Base-by-base conservation (phyloP, 805 yeast species). In the Candida maesae region DNA sequence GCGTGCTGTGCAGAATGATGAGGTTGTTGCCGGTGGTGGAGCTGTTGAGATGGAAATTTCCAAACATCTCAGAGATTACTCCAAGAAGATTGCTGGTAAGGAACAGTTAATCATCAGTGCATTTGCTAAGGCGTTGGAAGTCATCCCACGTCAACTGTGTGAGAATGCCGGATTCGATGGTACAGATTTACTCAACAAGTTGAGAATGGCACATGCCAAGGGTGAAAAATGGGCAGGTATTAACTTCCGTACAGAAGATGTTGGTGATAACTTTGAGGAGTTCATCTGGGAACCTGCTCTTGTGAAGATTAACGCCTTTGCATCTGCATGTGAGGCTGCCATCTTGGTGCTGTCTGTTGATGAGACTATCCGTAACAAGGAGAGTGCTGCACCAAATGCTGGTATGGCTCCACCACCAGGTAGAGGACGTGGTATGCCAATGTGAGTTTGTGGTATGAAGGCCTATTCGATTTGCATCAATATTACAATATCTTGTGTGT, bases 91-190 rank as follows among this genome's bases (percentile, higher is more conserved):
- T 54, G 88, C 96, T 17, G 99, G 99, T 30, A 91, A 93, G 65
- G 96, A 91, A 66, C 99, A 93, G 68, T 70, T 93, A 47, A 81
- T 93, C 44, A 84, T 93, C 43, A 81, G 82, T 44, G 96, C 96
- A 7, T 93, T 80, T 66, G 99, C 99, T 18, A 84, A 84, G 52
- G 95, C 98, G 1, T 72, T 93, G 43, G 99, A 93, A 67, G 81
- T 93, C 20, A 89, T 93, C 55, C 99, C 99, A 52, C 82, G 98
- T 63, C 98, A 93, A 62, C 73, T 93, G 50, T 91, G 98, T 70
- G 99, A 93, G 61, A 93, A 93, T 63, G 99, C 96, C n/a, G 99
- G 99, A 5, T 81, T 93, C 52, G 99, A 93, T 61, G 95, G 95
- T 16, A 87, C 95, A n/a, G 98, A 93, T 61, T 68, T 93, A 45